phyloP scores from a whole-genome alignment of 2,329 filamentous ascomycete genomes.

The Aureobasidium sp. region DNA sequence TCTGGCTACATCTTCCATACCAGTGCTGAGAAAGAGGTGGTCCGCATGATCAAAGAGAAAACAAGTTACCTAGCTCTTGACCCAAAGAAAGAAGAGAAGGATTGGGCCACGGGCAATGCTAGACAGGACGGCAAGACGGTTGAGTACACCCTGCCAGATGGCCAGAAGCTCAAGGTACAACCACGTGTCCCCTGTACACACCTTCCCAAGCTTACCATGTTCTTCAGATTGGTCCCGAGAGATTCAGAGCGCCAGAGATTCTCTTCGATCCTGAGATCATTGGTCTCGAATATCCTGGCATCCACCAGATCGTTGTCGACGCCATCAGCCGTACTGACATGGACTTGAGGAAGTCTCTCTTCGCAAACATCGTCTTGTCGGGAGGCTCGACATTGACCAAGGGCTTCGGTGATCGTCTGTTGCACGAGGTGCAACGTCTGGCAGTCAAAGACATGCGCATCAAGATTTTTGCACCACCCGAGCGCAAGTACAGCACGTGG shows the following conservation, averaged over 20 bases:
- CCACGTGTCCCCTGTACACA: background rate
- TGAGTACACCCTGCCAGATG: constrained; percentile 87
- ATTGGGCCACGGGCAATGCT: constrained; percentile 67
- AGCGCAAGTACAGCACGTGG: constrained; percentile 98
- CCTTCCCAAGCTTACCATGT: constrained; percentile 1
- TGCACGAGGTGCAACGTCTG: constrained; percentile 85
- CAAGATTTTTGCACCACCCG: constrained; percentile 96
- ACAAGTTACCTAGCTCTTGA: constrained; percentile 86
- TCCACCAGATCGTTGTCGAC: constrained; percentile 97
- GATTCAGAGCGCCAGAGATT: constrained; percentile 94
- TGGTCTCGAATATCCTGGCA: constrained; percentile 89
- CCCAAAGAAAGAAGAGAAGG: constrained; percentile 90
- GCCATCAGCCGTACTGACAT: constrained; percentile 92
- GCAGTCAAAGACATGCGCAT: constrained; percentile 99
- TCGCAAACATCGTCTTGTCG: constrained; percentile 94
- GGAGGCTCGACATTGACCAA: constrained; percentile 94
- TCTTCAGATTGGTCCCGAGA: constrained; percentile 74
- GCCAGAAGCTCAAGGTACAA: constrained; percentile 78
- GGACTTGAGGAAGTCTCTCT: constrained; percentile 87
- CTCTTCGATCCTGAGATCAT: constrained; percentile 97
- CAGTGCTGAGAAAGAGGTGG: constrained; percentile 98
- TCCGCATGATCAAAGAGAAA: constrained; percentile 92
- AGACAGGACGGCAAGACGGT: constrained; percentile 69
- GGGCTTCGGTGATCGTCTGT: constrained; percentile 86
- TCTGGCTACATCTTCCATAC: constrained; percentile 93